Evolutionary conservation across 192 early-diverging fungal species (phyloP).

Genomic region (Umbelopsis vinacea): DNA sequence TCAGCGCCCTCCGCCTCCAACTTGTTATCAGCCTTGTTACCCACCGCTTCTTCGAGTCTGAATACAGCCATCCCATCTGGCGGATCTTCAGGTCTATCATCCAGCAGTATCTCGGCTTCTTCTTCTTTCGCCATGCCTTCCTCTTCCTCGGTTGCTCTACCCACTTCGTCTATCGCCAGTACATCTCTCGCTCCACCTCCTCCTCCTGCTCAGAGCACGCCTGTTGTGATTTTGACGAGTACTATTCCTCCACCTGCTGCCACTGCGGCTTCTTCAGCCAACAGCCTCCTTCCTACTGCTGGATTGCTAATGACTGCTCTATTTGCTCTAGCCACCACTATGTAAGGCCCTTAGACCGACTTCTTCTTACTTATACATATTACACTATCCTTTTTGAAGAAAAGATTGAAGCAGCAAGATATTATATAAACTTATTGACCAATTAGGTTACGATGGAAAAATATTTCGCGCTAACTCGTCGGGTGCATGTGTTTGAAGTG

Average conservation of each 20-base stretch:
- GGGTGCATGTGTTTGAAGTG: too few species aligned
- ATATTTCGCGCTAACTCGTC: too few species aligned
- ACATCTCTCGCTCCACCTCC: conserved; percentile 10
- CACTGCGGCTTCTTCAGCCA: neutral
- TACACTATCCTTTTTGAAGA: neutral
- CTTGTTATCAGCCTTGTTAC: neutral
- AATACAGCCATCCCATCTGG: conserved; percentile 2
- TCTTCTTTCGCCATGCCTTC: neutral
- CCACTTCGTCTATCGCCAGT: neutral
- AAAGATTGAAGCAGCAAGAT: too few species aligned
- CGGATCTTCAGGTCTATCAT: neutral
- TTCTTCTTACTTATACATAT: neutral
- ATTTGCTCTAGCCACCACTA: neutral
- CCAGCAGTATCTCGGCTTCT: neutral
- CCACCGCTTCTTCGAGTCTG: neutral
- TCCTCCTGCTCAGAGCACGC: neutral
- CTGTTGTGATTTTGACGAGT: conserved; percentile 12
- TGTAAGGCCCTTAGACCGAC: neutral
- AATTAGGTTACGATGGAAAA: too few species aligned
- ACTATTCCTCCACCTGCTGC: conserved; percentile 18
- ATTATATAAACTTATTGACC: too few species aligned
- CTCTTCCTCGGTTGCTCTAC: neutral
- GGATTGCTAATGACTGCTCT: neutral
- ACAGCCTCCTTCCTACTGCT: neutral
- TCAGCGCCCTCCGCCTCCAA: neutral